Evolutionary conservation across 805 yeast species (phyloP).

Genomic region (Pachysolen tannophilus): DNA sequence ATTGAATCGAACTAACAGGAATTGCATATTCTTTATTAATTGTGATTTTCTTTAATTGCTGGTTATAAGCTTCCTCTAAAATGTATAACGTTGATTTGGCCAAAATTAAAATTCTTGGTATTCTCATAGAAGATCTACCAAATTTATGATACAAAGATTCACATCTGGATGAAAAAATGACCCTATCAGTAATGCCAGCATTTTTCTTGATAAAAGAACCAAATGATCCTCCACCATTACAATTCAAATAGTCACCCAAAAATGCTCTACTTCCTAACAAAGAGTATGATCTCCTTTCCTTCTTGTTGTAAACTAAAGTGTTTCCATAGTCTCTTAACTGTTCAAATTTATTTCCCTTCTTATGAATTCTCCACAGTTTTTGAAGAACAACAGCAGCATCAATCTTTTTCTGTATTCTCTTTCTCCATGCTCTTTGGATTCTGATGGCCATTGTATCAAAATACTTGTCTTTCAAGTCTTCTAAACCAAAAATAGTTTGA

Average conservation of each 20-base stretch:
- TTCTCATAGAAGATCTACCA: slow-evolving; percentile 82
- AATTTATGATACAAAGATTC: slow-evolving; percentile 79
- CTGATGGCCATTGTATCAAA: slow-evolving; percentile 99
- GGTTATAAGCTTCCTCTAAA: slow-evolving; percentile 63
- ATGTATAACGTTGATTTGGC: slow-evolving; percentile 58
- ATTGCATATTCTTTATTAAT: slow-evolving; percentile 59
- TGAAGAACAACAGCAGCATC: slow-evolving; percentile 83
- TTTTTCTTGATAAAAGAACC: slow-evolving; percentile 72
- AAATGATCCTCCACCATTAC: slow-evolving; percentile 65
- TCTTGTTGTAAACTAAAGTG: slow-evolving; percentile 57
- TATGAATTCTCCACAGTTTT: slow-evolving; percentile 72
- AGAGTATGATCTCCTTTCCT: slow-evolving; percentile 86
- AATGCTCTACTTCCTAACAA: slow-evolving; percentile 81
- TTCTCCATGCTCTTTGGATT: slow-evolving; percentile 95
- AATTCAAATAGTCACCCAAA: slow-evolving; percentile 89
- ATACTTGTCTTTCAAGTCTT: slow-evolving; percentile 91
- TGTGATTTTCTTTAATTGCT: slow-evolving; percentile 38
- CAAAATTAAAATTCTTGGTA: slow-evolving; percentile 65
- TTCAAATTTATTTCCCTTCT: slow-evolving; percentile 75
- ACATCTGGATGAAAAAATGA: slow-evolving; percentile 75
- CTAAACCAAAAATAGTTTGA: slow-evolving; percentile 90
- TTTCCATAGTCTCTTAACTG: slow-evolving; percentile 83
- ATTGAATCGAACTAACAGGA: slow-evolving; percentile 49
- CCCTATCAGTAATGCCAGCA: slow-evolving; percentile 59
- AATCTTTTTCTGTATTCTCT: slow-evolving; percentile 68